Percentiles rank a stretch among this genome's conserved stretches.
Evolutionary conservation across 345 rosid genomes (phyloP).

Genomic region (Citrus glauca): DNA sequence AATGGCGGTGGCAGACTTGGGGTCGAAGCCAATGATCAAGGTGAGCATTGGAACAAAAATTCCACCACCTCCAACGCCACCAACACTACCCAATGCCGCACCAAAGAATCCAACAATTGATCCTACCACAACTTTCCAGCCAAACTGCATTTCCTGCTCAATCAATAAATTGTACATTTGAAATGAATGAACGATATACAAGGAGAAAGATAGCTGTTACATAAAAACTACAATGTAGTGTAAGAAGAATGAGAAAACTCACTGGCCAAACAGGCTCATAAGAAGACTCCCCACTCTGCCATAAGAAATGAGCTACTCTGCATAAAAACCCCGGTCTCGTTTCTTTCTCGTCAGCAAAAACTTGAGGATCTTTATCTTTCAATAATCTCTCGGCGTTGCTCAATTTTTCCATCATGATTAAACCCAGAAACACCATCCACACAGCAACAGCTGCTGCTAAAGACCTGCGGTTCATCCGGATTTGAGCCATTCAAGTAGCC

Average conservation of each 20-base stretch:
- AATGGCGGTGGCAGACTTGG: conserved; percentile 67
- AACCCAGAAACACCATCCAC: conserved; percentile 22
- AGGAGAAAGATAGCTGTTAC: background rate
- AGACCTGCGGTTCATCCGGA: conserved; percentile 14
- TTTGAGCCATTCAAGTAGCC: conserved; percentile 21
- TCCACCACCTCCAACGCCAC: conserved; percentile 81
- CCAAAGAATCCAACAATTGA: conserved; percentile 59
- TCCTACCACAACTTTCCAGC: conserved; percentile 54
- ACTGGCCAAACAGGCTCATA: conserved; percentile 77
- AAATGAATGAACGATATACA: background rate
- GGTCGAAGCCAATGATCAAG: conserved; percentile 65
- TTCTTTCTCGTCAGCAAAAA: conserved; percentile 8
- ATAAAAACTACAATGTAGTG: background rate
- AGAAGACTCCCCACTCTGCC: conserved; percentile 56
- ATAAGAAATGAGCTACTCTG: conserved; percentile 40
- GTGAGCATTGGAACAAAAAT: conserved; percentile 74
- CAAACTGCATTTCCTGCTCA: conserved; percentile 58
- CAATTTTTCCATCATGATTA: conserved; percentile 22
- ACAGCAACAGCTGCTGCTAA: conserved; percentile 8
- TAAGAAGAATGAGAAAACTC: conserved; percentile 20
- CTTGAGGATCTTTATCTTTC: conserved; percentile 20
- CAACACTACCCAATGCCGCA: conserved; percentile 66
- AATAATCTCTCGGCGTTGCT: conserved; percentile 40
- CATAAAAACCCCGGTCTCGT: conserved; percentile 13
- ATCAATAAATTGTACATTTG: background rate